phyloP scores from a whole-genome alignment of 805 yeast species.

The Metschnikowia cerradonensis region DNA sequence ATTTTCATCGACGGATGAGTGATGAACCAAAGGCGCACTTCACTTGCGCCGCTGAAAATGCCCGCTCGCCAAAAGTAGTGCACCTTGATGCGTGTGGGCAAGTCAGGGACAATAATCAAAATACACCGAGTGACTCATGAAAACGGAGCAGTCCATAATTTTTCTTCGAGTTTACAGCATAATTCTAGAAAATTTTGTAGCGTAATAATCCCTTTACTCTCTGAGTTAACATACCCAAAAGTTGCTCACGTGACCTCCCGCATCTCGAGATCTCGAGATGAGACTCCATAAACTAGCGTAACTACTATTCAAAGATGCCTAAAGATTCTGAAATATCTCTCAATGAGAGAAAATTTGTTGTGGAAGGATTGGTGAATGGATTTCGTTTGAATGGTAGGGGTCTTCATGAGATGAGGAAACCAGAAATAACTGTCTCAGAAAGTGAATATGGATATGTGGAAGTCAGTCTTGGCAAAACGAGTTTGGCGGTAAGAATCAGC shows the following conservation, averaged over 20 bases:
- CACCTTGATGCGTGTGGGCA: not conserved
- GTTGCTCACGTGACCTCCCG: slow-evolving; percentile 1
- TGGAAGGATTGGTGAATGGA: slow-evolving; percentile 59
- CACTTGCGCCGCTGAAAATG: not conserved
- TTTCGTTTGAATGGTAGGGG: slow-evolving; percentile 67
- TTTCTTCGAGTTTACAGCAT: not conserved
- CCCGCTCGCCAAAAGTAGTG: slow-evolving; percentile 4
- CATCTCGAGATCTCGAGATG: slow-evolving; percentile 2
- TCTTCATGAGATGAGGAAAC: slow-evolving; percentile 59
- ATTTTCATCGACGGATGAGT: not conserved
- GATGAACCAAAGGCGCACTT: not conserved
- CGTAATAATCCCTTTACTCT: not conserved
- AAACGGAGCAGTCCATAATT: not conserved
- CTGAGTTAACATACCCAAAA: not conserved
- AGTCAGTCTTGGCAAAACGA: slow-evolving; percentile 71
- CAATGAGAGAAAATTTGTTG: slow-evolving; percentile 59
- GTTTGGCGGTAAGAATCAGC: slow-evolving; percentile 64
- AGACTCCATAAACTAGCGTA: not conserved
- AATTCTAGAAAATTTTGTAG: not conserved
- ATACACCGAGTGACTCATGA: too few species aligned
- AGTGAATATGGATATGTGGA: slow-evolving; percentile 78
- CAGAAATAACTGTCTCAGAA: slow-evolving; percentile 56
- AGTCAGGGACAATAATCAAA: not conserved
- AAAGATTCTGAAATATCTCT: slow-evolving; percentile 57
- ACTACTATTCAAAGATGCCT: slow-evolving; percentile 42